Percentiles rank a stretch among this genome's conserved stretches.
Evolutionary conservation across 2,329 filamentous ascomycete species (phyloP).

Genomic region (Penicillium griseofulvum): DNA sequence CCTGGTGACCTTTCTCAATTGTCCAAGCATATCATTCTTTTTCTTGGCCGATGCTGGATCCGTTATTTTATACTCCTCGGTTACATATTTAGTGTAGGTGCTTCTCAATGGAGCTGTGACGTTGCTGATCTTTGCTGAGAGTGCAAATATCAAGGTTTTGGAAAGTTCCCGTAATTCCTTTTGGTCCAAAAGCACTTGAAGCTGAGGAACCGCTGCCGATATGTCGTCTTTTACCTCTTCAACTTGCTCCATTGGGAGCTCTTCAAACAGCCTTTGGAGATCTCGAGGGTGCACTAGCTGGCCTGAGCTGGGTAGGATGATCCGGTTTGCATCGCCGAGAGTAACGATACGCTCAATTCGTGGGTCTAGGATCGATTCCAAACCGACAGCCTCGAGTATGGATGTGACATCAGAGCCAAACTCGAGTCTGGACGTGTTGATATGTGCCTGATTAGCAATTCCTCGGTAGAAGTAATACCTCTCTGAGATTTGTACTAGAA

Average conservation of each 20-base stretch:
- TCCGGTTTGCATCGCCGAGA: not conserved
- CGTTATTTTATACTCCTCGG: not conserved
- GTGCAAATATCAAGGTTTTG: not conserved
- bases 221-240: not conserved
- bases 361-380: not conserved
- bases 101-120: not conserved
- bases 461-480: constrained; percentile 1
- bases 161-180: not conserved
- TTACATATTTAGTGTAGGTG: not conserved
- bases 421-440: constrained; percentile 8
- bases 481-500: not conserved
- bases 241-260: not conserved
- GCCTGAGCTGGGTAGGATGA: not conserved
- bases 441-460: not conserved
- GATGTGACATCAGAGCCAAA: not conserved
- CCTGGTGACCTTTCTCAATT: not conserved
- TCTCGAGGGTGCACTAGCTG: not conserved
- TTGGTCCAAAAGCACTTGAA: not conserved
- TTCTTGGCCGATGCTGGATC: not conserved
- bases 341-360: not conserved
- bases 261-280: not conserved
- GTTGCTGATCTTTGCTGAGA: not conserved
- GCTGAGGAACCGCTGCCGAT: not conserved
- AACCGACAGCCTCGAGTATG: not conserved
- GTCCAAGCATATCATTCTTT: not conserved